Evolutionary conservation across 2,329 filamentous ascomycete genomes (phyloP).

Genomic region (Zopfia rhizophila): DNA sequence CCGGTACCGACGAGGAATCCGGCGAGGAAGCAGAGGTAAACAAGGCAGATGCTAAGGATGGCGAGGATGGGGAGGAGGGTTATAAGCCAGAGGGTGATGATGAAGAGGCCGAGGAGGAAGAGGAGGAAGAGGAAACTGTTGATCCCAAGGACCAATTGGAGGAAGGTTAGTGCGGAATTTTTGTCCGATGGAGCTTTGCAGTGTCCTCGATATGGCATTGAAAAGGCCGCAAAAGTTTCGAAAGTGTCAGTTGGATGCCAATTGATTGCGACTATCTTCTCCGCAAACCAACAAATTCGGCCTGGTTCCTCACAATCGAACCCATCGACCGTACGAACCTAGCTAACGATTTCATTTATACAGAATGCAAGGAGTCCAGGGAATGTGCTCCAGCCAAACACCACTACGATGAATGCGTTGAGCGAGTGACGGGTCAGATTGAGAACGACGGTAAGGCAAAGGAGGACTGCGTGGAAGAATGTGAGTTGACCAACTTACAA

Average conservation of each 20-base stretch:
- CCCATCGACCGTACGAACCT: constrained; percentile 13
- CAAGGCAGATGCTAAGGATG: constrained; percentile 53
- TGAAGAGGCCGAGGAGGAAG: constrained; percentile 69
- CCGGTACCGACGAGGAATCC: constrained; percentile 57
- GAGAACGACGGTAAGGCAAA: constrained; percentile 78
- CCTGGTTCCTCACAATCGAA: not conserved
- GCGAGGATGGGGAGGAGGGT: constrained; percentile 59
- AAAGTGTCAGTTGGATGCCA: no score
- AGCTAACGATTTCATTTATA: constrained; percentile 35
- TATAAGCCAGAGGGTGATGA: constrained; percentile 62
- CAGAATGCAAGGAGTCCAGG: constrained; percentile 90
- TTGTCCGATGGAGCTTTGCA: constrained; percentile 5
- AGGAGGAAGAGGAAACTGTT: constrained; percentile 78
- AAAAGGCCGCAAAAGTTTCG: no score
- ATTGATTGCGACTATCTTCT: no score
- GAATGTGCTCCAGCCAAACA: constrained; percentile 91
- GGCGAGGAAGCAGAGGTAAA: constrained; percentile 55
- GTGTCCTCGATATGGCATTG: constrained; percentile 5
- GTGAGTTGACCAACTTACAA: constrained; percentile 68
- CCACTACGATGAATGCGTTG: constrained; percentile 97
- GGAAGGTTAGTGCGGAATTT: constrained; percentile 75
- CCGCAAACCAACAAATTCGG: not conserved
- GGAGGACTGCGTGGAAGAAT: constrained; percentile 99
- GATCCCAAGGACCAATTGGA: constrained; percentile 90
- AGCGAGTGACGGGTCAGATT: constrained; percentile 82